phyloP scores from a whole-genome alignment of 176 grass and related monocot genomes.

The Eleusine indica region DNA sequence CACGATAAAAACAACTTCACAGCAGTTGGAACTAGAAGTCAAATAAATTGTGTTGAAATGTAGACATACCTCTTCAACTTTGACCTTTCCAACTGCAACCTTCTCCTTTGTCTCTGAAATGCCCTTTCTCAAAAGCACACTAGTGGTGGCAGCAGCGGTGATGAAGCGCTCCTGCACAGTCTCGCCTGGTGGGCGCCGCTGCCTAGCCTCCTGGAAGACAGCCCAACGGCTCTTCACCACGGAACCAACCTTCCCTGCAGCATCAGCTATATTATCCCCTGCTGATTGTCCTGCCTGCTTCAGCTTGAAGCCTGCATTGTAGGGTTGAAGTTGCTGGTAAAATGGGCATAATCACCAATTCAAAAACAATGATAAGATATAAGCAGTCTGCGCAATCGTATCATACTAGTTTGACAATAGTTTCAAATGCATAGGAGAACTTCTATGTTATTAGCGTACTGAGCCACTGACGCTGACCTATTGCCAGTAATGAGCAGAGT shows the following conservation, averaged over 20 bases:
- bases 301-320: constrained; percentile 66
- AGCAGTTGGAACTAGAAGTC: background rate
- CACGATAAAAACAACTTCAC: background rate
- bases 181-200: constrained; percentile 60
- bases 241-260: constrained; percentile 77
- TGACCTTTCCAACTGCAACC: constrained; percentile 92
- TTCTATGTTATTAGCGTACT: background rate
- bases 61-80: constrained; percentile 87
- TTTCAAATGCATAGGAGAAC: background rate
- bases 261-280: constrained; percentile 82
- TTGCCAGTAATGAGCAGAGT: background rate
- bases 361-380: background rate
- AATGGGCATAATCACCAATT: background rate
- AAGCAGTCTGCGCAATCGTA: background rate
- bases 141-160: constrained; percentile 78
- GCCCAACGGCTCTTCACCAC: constrained; percentile 84
- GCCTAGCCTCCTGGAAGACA: constrained; percentile 79
- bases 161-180: constrained; percentile 85
- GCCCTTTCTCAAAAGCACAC: constrained; percentile 80
- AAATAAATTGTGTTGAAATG: background rate
- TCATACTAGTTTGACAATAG: background rate
- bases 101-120: constrained; percentile 93
- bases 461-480: background rate
- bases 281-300: constrained; percentile 91
- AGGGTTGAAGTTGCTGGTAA: constrained; percentile 19